Base-by-base conservation (phyloP, 352 stramenopile genomes). In the Nothophytophthora sp. region DNA sequence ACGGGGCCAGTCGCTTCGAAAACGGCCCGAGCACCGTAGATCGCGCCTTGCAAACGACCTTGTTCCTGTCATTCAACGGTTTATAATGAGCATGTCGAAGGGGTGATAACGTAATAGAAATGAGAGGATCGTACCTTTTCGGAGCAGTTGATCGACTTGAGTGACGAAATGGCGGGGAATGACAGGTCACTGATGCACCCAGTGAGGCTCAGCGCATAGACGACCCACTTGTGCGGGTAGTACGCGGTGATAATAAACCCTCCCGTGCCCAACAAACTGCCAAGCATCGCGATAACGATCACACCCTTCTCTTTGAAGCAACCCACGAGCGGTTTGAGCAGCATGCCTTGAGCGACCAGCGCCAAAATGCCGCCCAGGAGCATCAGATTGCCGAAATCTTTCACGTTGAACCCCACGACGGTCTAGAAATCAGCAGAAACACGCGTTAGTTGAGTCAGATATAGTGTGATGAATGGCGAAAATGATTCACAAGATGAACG, bases 41-140 rank as follows among this genome's bases (percentile, higher is more conserved):
- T 86, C 20, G 77, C 76, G 3, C 81, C 79, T 52, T 92, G 81
- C 0, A 92, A 59, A 5, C 76, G 77, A 8, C 81, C 81, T 81
- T 92, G 81, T 32, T 92, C 79, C 60, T 86, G 40, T 22, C 15
- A 7, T 24, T 29, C 22, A 55, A 24, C 50, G 10, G 2, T 15
- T 3, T 9, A 33, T 30, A 20, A 47, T 50, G 19, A 60, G 25
- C 10, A 45, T 20, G 9, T 40, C 10, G 4, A 7, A 45, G 33
- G 2, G 43, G 12, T 7, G 24, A 39, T 3, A 36, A n/a, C n/a
- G n/a, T n/a, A 48, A 30, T n/a, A 42, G 45, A 18, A 13, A n/a
- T 22, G 1, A 16, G 22, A 46, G 4, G 46, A 16, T 38, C n/a
- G 12, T 40, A 80, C 69, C 53, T 78, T 63, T 30, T 86, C 76